Conservation (phyloP, 176 grass and related monocot species). For the Themeda triandra region DNA sequence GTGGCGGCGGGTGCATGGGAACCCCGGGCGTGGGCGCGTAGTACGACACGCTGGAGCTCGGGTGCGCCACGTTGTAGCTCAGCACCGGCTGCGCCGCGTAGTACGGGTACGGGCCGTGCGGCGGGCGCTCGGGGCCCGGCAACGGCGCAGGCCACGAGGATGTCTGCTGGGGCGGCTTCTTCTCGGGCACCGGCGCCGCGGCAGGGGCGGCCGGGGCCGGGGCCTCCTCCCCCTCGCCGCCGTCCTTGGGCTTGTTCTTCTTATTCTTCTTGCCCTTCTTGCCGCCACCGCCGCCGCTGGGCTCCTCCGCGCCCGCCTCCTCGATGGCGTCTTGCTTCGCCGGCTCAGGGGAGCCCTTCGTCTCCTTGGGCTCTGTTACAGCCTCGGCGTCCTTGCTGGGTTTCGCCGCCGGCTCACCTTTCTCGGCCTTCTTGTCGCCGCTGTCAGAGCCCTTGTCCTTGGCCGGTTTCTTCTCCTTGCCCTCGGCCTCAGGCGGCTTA, state of each 20-base stretch:
- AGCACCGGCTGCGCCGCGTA: constrained; percentile 59
- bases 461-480: constrained; percentile 24
- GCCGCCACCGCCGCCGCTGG: constrained; percentile 6
- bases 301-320: constrained; percentile 24
- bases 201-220: not conserved
- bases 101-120: constrained; percentile 28
- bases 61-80: constrained; percentile 70
- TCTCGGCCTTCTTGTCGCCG: constrained; percentile 24
- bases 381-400: constrained; percentile 7
- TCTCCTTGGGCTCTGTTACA: constrained; percentile 12
- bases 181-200: not conserved
- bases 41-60: constrained; percentile 68
- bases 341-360: constrained; percentile 23
- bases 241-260: constrained; percentile 32
- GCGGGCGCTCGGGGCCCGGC: constrained; percentile 1
- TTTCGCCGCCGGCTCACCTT: constrained; percentile 20
- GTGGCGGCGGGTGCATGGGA: constrained; percentile 17
- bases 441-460: constrained; percentile 14
- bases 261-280: constrained; percentile 62
- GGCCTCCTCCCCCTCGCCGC: not conserved
- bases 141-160: not conserved
- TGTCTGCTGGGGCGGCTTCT: not conserved
- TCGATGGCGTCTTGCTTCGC: constrained; percentile 17
- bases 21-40: constrained; percentile 47
- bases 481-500: not conserved